Evolutionary conservation across 1,139 yeast genomes (phyloP).

Genomic region (Spathaspora sp.): DNA sequence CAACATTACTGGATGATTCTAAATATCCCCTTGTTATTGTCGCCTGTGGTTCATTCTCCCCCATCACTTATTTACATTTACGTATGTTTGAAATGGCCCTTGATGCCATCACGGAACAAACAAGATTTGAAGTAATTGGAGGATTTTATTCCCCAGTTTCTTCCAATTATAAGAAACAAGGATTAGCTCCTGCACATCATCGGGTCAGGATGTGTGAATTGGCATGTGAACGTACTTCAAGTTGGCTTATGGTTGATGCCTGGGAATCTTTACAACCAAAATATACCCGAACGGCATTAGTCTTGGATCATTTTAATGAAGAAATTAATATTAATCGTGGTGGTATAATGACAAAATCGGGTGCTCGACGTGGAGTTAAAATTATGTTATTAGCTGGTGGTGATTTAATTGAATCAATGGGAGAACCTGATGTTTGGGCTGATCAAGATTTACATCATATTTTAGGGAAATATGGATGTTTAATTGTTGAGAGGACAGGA

Average conservation of each 20-base stretch:
- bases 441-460: constrained; percentile 94
- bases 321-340: constrained; percentile 89
- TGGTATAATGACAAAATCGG: constrained; percentile 75
- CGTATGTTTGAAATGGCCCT: constrained; percentile 99
- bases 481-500: constrained; percentile 96
- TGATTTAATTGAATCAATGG: constrained; percentile 96
- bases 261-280: constrained; percentile 95
- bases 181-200: constrained; percentile 83
- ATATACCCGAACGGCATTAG: constrained; percentile 93
- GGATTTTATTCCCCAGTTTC: constrained; percentile 98
- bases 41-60: constrained; percentile 97
- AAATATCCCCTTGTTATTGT: constrained; percentile 91
- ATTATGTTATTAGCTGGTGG: constrained; percentile 98
- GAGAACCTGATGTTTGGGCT: constrained; percentile 99
- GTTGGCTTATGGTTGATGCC: constrained; percentile 99
- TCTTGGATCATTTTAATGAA: constrained; percentile 92
- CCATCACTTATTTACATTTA: constrained; percentile 88
- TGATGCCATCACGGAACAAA: constrained; percentile 90
- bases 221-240: constrained; percentile 94
- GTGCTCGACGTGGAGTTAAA: constrained; percentile 82
- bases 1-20: constrained; percentile 66
- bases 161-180: constrained; percentile 90
- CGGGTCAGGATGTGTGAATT: constrained; percentile 97
- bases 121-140: constrained; percentile 91
- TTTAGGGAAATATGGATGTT: constrained; percentile 91